Evolutionary conservation across 2,329 filamentous ascomycete species (phyloP).

Genomic region (Botrytis fabae): DNA sequence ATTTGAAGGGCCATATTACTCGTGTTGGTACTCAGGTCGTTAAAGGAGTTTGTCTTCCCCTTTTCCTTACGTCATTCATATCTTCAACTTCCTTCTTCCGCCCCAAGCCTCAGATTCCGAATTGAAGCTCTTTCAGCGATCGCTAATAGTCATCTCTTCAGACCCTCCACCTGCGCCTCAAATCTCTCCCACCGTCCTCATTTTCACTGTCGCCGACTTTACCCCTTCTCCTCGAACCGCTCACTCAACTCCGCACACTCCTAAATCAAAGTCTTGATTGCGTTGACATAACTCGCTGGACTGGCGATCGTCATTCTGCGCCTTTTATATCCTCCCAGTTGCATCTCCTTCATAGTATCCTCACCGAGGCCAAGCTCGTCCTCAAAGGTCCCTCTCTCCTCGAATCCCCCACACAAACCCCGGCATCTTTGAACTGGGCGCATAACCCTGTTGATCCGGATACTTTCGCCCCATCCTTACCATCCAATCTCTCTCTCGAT

Average conservation of each 20-base stretch:
- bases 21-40: conserved; percentile 87
- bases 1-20: conserved; percentile 88
- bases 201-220: conserved; percentile 42
- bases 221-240: conserved; percentile 63
- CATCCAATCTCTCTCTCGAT: conserved; percentile 71
- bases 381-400: conserved; percentile 54
- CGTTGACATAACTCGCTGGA: conserved; percentile 73
- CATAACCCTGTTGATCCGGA: conserved; percentile 40
- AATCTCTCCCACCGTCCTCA: conserved; percentile 56
- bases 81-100: too few species aligned
- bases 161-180: conserved; percentile 76
- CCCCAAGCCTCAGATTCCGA: not conserved
- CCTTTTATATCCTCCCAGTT: conserved; percentile 57
- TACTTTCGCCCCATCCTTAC: conserved; percentile 62
- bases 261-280: conserved; percentile 84
- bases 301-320: conserved; percentile 59
- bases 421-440: conserved; percentile 28
- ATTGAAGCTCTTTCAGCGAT: not conserved
- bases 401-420: conserved; percentile 32
- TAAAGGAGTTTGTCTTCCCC: conserved; percentile 68
- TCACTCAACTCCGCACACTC: conserved; percentile 70
- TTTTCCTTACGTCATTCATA: not conserved
- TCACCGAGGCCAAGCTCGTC: conserved; percentile 52
- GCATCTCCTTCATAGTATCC: conserved; percentile 54
- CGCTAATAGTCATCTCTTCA: conserved; percentile 39